These are phyloP conservation scores for Pelargonium nanum DNA, from an alignment of 345 rosid species.

Conservation along the genomic window DNA sequence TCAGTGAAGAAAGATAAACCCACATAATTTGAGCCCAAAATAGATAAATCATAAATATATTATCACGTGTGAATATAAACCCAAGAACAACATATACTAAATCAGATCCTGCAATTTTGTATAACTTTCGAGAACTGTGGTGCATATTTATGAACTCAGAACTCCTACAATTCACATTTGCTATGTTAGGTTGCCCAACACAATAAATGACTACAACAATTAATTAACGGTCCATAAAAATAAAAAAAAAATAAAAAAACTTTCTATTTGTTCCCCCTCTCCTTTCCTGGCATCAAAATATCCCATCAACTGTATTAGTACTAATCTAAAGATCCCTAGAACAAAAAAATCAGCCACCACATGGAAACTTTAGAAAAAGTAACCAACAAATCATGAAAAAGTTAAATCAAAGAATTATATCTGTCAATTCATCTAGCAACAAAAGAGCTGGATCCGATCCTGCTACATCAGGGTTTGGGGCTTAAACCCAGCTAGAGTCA, in stretches of 20 bases:
- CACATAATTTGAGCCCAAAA: not conserved
- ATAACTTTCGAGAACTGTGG: no score
- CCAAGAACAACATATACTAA: no score
- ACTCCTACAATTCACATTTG: no score
- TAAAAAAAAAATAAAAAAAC: not conserved
- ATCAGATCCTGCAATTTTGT: not conserved
- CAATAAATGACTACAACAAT: not conserved
- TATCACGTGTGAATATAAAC: not conserved
- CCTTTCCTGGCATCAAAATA: not conserved
- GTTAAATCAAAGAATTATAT: not conserved
- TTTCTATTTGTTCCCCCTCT: not conserved
- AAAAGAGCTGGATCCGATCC: not conserved
- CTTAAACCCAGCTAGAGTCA: not conserved
- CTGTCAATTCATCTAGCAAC: not conserved
- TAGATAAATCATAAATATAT: no score
- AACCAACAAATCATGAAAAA: not conserved
- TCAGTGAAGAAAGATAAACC: slow-evolving; percentile 1
- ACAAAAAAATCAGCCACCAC: not conserved
- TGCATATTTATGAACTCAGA: no score
- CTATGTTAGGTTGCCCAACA: not conserved
- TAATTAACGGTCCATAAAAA: not conserved
- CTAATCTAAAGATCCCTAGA: not conserved
- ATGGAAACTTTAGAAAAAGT: not conserved
- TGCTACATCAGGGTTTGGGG: not conserved
- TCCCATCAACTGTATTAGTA: not conserved